phyloP scores from a whole-genome alignment of 495 filamentous ascomycete genomes.

The Physcia stellaris region DNA sequence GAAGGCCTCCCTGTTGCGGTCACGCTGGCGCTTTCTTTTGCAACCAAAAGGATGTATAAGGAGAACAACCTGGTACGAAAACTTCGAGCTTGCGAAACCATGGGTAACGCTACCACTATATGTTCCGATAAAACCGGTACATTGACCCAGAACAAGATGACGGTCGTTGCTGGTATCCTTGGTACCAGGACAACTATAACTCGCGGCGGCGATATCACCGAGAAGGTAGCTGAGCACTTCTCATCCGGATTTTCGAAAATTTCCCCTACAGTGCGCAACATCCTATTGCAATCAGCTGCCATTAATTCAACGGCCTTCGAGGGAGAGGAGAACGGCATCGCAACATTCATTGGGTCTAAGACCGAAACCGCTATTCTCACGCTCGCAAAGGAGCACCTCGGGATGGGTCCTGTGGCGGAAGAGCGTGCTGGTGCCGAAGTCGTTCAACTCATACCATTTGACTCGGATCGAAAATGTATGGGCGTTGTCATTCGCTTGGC shows the following conservation, averaged over 20 bases:
- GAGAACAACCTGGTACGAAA: constrained; percentile 57
- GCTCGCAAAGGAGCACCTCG: constrained; percentile 46
- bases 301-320: constrained; percentile 59
- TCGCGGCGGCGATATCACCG: constrained; percentile 23
- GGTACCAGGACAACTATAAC: constrained; percentile 40
- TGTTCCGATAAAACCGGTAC: constrained; percentile 63
- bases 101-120: constrained; percentile 58
- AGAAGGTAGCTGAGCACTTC: constrained; percentile 14
- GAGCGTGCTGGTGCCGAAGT: constrained; percentile 46
- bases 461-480: constrained; percentile 58
- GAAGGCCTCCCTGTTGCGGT: constrained; percentile 56
- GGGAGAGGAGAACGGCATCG: constrained; percentile 40
- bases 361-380: constrained; percentile 56
- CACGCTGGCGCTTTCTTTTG: constrained; percentile 55
- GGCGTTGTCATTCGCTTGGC: constrained; percentile 46
- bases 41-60: constrained; percentile 55
- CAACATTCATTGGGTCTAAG: constrained; percentile 53
- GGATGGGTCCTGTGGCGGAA: constrained; percentile 42
- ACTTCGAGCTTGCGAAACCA: constrained; percentile 54
- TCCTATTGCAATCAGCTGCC: constrained; percentile 46
- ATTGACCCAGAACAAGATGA: constrained; percentile 61
- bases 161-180: constrained; percentile 48
- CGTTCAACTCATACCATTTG: constrained; percentile 52
- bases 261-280: constrained; percentile 27
- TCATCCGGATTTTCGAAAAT: constrained; percentile 26